These are phyloP conservation scores for Ogataea nitratoaversa DNA, from an alignment of 805 yeast genomes.

Conservation along the genomic window DNA sequence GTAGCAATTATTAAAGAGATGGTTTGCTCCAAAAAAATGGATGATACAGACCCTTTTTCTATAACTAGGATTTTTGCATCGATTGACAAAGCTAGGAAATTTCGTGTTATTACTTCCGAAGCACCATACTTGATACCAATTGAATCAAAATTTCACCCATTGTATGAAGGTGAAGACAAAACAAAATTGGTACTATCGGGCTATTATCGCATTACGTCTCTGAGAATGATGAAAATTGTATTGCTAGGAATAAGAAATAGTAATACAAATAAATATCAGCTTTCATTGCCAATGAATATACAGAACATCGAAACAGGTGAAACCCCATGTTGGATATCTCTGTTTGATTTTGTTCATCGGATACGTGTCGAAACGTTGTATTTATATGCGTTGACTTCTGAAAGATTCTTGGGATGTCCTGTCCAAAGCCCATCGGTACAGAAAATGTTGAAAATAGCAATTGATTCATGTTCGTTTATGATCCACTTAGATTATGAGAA, in stretches of 20 bases:
- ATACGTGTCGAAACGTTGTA: conserved; percentile 33
- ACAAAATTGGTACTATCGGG: conserved; percentile 15
- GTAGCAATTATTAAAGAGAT: conserved; percentile 22
- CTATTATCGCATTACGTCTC: conserved; percentile 19
- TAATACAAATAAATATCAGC: background rate
- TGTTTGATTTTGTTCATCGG: conserved; percentile 26
- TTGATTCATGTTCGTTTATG: conserved; percentile 21
- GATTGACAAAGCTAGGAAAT: conserved; percentile 21
- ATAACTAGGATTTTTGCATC: conserved; percentile 18
- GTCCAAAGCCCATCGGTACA: conserved; percentile 15
- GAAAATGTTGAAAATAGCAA: conserved; percentile 13
- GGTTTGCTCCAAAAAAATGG: conserved; percentile 11
- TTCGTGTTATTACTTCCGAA: conserved; percentile 19
- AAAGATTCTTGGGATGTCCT: conserved; percentile 18
- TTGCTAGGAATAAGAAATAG: background rate
- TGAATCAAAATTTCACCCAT: conserved; percentile 25
- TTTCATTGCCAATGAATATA: background rate
- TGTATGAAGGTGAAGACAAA: conserved; percentile 25
- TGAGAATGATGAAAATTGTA: conserved; percentile 8
- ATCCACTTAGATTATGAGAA: conserved; percentile 18
- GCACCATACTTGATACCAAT: conserved; percentile 22
- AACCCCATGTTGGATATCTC: conserved; percentile 23
- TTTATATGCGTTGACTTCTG: conserved; percentile 32
- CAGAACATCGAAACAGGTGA: conserved; percentile 5
- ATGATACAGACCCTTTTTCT: conserved; percentile 10